phyloP scores from a whole-genome alignment of 768 basidiomycete species.

The Hydnomerulius pinastri region DNA sequence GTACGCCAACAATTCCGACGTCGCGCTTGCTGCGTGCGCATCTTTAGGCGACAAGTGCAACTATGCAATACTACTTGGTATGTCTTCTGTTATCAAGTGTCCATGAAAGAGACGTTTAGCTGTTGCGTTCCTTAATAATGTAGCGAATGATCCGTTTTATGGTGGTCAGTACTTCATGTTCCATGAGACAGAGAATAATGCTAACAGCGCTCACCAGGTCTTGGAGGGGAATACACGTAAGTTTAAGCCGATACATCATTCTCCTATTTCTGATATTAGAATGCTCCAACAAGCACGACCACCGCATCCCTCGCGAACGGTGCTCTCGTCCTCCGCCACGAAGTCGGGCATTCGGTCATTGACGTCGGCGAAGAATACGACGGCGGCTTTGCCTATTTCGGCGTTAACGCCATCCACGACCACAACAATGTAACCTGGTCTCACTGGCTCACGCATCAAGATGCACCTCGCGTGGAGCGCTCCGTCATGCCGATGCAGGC shows the following conservation, averaged over 20 bases:
- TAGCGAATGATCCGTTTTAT: conserved; percentile 78
- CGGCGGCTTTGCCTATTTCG: conserved; percentile 73
- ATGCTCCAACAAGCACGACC: conserved; percentile 51
- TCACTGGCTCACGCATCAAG: conserved; percentile 61
- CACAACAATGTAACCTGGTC: conserved; percentile 56
- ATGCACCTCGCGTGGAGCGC: conserved; percentile 53
- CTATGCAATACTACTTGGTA: conserved; percentile 76
- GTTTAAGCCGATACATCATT: conserved; percentile 23
- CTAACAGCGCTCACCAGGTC: conserved; percentile 41
- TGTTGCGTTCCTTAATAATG: not conserved
- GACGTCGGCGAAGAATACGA: conserved; percentile 84
- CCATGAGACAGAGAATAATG: not conserved
- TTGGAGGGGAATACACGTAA: conserved; percentile 80
- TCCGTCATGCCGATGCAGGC: conserved; percentile 74
- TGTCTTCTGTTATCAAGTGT: conserved; percentile 13
- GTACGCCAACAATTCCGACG: conserved; percentile 67
- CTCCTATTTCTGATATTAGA: not conserved
- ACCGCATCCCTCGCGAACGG: conserved; percentile 77
- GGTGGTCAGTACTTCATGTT: conserved; percentile 51
- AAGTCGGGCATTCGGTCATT: conserved; percentile 80
- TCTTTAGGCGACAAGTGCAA: conserved; percentile 67
- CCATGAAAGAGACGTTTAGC: too few species aligned
- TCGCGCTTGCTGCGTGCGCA: conserved; percentile 67
- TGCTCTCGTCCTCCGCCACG: conserved; percentile 73
- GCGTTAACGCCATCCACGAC: conserved; percentile 60